Conservation (phyloP, 1,284 basidiomycete genomes). For the Kalmanozyma brasiliensis region DNA sequence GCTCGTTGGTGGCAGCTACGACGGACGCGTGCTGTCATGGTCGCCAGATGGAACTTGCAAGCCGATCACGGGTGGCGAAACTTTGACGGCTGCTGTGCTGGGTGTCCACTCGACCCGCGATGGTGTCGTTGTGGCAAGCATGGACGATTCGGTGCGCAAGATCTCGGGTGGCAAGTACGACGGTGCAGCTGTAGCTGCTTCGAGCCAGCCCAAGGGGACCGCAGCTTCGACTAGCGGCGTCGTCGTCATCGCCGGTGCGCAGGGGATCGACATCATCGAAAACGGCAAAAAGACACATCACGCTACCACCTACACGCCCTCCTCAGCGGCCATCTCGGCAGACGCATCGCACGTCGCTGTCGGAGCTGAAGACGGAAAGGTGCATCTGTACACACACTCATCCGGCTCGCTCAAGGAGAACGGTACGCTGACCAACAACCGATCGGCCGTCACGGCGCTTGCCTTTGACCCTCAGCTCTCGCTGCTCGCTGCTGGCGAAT, state of each 20-base stretch:
- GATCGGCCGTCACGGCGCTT: conserved; percentile 75
- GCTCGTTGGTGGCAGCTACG: conserved; percentile 72
- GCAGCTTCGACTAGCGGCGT: conserved; percentile 31
- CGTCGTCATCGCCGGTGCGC: conserved; percentile 78
- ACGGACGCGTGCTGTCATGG: conserved; percentile 81
- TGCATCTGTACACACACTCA: conserved; percentile 49
- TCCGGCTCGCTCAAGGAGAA: conserved; percentile 10
- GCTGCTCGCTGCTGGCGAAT: conserved; percentile 77
- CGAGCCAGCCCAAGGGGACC: conserved; percentile 76
- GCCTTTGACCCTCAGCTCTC: conserved; percentile 83
- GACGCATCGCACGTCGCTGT: conserved; percentile 74
- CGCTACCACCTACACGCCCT: conserved; percentile 38
- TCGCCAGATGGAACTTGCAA: conserved; percentile 61
- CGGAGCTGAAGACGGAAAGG: conserved; percentile 72
- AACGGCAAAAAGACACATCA: conserved; percentile 38
- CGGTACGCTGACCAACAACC: conserved; percentile 74
- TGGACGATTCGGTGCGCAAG: conserved; percentile 55
- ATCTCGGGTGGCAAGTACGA: conserved; percentile 27
- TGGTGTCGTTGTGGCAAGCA: conserved; percentile 34
- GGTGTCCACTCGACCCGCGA: conserved; percentile 70
- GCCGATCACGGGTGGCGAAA: conserved; percentile 73
- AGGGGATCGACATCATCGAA: conserved; percentile 74
- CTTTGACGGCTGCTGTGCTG: conserved; percentile 78
- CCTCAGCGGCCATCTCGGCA: conserved; percentile 71
- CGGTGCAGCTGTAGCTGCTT: conserved; percentile 63